Evolutionary conservation across 176 grass and related monocot genomes (phyloP).

Genomic region (Triticum timopheevii): DNA sequence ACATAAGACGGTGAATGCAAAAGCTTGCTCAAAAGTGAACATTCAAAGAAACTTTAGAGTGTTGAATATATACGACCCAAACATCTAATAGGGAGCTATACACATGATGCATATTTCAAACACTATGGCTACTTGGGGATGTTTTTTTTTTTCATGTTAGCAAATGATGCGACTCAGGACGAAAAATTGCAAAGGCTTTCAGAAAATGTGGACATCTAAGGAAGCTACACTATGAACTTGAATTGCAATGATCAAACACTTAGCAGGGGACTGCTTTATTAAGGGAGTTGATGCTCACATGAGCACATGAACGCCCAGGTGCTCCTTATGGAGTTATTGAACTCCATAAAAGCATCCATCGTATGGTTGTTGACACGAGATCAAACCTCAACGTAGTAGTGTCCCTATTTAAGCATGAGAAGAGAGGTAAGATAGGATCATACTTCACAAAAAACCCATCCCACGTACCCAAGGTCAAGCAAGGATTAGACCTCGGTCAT

Average conservation of each 20-base stretch:
- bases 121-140: neutral
- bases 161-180: neutral
- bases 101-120: neutral
- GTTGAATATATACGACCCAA: neutral
- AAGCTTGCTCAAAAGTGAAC: neutral
- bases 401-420: neutral
- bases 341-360: neutral
- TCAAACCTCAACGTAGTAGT: neutral
- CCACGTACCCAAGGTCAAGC: too few relatives aligned
- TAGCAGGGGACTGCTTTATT: too few relatives aligned
- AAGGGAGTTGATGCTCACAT: too few relatives aligned
- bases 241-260: too few relatives aligned
- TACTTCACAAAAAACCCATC: too few relatives aligned
- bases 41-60: neutral
- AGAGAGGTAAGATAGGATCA: too few relatives aligned
- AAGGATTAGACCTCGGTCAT: too few relatives aligned
- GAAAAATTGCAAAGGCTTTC: neutral
- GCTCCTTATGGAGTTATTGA: neutral
- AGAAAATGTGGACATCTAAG: neutral
- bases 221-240: too few relatives aligned
- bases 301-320: neutral
- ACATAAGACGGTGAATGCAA: neutral
- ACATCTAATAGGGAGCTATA: neutral
- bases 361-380: neutral
- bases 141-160: neutral